phyloP scores from a whole-genome alignment of 148 eudicot genomes.

The Hydrangea macrophylla region DNA sequence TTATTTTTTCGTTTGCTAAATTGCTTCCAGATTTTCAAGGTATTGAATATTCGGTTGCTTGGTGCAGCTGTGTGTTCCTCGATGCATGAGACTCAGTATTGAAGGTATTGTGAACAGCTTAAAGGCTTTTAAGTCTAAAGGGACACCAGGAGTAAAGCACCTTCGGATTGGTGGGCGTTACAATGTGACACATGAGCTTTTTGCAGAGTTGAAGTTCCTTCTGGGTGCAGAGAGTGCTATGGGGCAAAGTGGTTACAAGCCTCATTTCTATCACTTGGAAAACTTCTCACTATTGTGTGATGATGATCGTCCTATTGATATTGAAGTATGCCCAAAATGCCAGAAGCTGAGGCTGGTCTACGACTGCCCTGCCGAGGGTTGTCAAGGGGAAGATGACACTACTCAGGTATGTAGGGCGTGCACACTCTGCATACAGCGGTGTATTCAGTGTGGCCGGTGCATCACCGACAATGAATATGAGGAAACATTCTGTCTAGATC shows the following conservation, averaged over 20 bases:
- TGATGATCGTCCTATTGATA: slow-evolving; percentile 77
- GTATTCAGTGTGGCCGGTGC: slow-evolving; percentile 76
- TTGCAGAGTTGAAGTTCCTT: slow-evolving; percentile 57
- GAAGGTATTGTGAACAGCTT: slow-evolving; percentile 57
- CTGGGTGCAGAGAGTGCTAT: slow-evolving; percentile 29
- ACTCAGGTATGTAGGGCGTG: slow-evolving; percentile 65
- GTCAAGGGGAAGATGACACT: slow-evolving; percentile 42
- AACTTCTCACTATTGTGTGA: slow-evolving; percentile 41
- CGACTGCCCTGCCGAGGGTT: slow-evolving; percentile 70
- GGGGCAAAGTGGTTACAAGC: slow-evolving; percentile 29
- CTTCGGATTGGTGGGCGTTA: slow-evolving; percentile 65
- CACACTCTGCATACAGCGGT: slow-evolving; percentile 62
- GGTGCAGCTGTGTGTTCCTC: slow-evolving; percentile 74
- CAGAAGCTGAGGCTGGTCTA: slow-evolving; percentile 61
- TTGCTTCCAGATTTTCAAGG: not conserved
- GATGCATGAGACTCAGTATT: slow-evolving; percentile 62
- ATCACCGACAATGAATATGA: slow-evolving; percentile 50
- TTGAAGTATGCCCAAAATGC: slow-evolving; percentile 78
- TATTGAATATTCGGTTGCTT: slow-evolving; percentile 11
- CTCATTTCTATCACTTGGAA: slow-evolving; percentile 46
- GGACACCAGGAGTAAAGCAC: slow-evolving; percentile 49
- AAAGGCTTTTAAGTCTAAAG: slow-evolving; percentile 43
- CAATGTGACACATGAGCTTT: slow-evolving; percentile 52
- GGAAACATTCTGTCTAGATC: slow-evolving; percentile 65
- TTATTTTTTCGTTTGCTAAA: not conserved